phyloP scores from a whole-genome alignment of 441 rosid species.

The Codiaeum variegatum region DNA sequence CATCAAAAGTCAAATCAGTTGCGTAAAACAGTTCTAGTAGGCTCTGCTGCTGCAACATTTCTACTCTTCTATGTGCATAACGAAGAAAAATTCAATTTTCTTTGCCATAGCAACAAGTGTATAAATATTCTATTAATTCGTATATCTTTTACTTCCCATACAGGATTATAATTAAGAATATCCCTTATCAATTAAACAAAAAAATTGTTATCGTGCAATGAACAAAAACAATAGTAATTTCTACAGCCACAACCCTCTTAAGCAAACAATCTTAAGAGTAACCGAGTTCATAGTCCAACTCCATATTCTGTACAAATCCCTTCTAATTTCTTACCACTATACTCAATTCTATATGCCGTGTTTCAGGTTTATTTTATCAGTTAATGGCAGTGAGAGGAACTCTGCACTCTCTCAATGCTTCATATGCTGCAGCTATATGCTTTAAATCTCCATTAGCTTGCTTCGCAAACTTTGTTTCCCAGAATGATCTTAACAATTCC shows the following conservation, averaged over 20 bases:
- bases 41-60: no score
- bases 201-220: background rate
- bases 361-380: slow-evolving; percentile 23
- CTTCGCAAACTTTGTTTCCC: slow-evolving; percentile 59
- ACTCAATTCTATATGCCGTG: slow-evolving; percentile 1
- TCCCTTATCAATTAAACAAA: background rate
- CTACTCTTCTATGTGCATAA: no score
- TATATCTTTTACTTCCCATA: background rate
- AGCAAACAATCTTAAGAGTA: slow-evolving; percentile 26
- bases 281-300: background rate
- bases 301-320: slow-evolving; percentile 32
- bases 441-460: slow-evolving; percentile 75
- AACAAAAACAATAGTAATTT: slow-evolving; percentile 10
- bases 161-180: background rate
- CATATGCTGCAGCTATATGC: slow-evolving; percentile 47
- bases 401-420: slow-evolving; percentile 66
- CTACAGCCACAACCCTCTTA: slow-evolving; percentile 16
- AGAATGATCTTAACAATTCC: slow-evolving; percentile 65
- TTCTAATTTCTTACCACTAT: slow-evolving; percentile 9
- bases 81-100: no score
- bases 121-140: background rate
- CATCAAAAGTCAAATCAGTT: no score
- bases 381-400: slow-evolving; percentile 89
- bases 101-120: no score
- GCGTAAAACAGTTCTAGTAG: no score